A percentile compares a stretch with the other conserved stretches of the same genome.
These are phyloP conservation scores for Phoma sp. DNA, from an alignment of 2,329 filamentous ascomycete genomes.

Conservation along the genomic window DNA sequence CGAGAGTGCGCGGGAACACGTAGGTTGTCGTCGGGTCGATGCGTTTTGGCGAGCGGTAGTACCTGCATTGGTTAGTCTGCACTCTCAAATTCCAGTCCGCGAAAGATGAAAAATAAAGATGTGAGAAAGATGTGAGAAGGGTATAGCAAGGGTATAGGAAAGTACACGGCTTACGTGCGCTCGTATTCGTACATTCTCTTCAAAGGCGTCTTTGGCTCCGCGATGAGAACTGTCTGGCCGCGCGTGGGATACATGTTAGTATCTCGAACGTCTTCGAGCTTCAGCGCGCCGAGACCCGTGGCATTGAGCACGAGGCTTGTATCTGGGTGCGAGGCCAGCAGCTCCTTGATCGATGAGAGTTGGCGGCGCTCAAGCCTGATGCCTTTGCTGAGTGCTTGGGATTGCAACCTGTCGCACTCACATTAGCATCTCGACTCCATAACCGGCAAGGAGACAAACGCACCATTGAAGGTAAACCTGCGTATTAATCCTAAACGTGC, in stretches of 20 bases:
- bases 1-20: constrained; percentile 55
- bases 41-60: constrained; percentile 52
- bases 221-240: constrained; percentile 82
- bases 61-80: constrained; percentile 25
- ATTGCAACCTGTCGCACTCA: constrained; percentile 39
- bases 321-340: constrained; percentile 65
- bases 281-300: constrained; percentile 77
- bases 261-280: constrained; percentile 85
- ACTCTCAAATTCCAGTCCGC: too few relatives aligned
- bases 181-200: constrained; percentile 47
- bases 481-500: constrained; percentile 51
- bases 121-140: neutral
- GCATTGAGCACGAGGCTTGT: constrained; percentile 83
- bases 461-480: constrained; percentile 49
- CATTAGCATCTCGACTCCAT: neutral
- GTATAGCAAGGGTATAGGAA: constrained; percentile 17
- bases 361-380: constrained; percentile 61
- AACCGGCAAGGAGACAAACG: constrained; percentile 4
- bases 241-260: constrained; percentile 73
- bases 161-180: constrained; percentile 7
- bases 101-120: too few relatives aligned
- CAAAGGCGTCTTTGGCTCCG: constrained; percentile 51
- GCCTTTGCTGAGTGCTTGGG: constrained; percentile 77
- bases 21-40: constrained; percentile 54
- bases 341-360: constrained; percentile 72